Evolutionary conservation across 2,329 filamentous ascomycete species (phyloP).

Genomic region (Neocatenulostroma microsporum): DNA sequence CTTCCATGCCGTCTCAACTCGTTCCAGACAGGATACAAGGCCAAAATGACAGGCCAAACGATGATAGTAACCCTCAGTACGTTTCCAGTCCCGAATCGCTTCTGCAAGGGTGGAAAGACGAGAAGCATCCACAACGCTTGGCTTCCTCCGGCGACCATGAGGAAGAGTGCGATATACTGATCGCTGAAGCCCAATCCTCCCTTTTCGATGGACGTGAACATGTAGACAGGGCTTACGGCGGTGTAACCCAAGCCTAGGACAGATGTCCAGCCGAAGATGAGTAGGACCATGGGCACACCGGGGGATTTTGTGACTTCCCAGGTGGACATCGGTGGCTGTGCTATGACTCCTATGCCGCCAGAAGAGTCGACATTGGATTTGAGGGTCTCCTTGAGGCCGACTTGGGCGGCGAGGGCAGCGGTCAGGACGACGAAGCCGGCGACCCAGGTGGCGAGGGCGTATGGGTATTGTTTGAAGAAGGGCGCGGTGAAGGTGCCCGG

Average conservation of each 20-base stretch:
- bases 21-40: slow-evolving; percentile 47
- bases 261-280: slow-evolving; percentile 58
- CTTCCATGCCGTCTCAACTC: slow-evolving; percentile 45
- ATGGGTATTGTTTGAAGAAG: slow-evolving; percentile 59
- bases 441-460: slow-evolving; percentile 56
- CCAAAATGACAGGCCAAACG: slow-evolving; percentile 59
- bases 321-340: slow-evolving; percentile 37
- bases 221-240: slow-evolving; percentile 60
- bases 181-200: slow-evolving; percentile 61
- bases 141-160: slow-evolving; percentile 55
- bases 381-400: slow-evolving; percentile 50
- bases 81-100: slow-evolving; percentile 56
- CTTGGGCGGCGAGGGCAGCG: slow-evolving; percentile 43
- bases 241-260: slow-evolving; percentile 65
- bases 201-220: slow-evolving; percentile 53
- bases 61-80: slow-evolving; percentile 53
- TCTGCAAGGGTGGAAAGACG: slow-evolving; percentile 61
- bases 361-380: slow-evolving; percentile 9
- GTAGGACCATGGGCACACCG: slow-evolving; percentile 59
- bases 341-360: not conserved
- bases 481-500: slow-evolving; percentile 47
- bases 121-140: slow-evolving; percentile 67
- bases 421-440: slow-evolving; percentile 48
- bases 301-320: slow-evolving; percentile 53
- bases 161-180: slow-evolving; percentile 57